phyloP scores from a whole-genome alignment of 331 rosid genomes.

The Quercus phellos region DNA sequence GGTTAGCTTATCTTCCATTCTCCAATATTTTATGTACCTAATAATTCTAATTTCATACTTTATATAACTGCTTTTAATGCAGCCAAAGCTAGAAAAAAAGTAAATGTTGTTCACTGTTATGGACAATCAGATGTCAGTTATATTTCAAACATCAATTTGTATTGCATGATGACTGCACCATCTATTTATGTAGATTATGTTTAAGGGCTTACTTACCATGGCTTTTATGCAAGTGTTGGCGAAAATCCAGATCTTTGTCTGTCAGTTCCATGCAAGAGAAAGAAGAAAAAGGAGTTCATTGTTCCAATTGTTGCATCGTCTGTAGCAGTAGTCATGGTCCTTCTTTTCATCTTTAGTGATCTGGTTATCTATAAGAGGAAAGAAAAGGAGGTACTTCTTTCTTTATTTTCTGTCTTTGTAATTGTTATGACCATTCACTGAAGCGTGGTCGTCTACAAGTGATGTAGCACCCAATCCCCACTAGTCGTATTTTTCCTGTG shows the following conservation, averaged over 20 bases:
- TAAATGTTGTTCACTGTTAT: too few relatives aligned
- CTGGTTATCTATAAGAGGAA: not conserved
- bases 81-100: not conserved
- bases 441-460: not conserved
- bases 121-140: too few relatives aligned
- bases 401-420: not conserved
- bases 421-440: not conserved
- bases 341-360: not conserved
- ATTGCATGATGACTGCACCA: too few relatives aligned
- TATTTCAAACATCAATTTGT: too few relatives aligned
- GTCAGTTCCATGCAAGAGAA: not conserved
- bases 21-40: not conserved
- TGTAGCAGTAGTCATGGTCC: not conserved
- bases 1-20: not conserved
- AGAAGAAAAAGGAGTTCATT: not conserved
- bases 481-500: too few relatives aligned
- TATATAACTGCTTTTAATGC: not conserved
- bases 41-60: not conserved
- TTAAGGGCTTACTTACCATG: too few relatives aligned
- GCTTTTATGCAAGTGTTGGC: not conserved
- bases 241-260: slow-evolving; percentile 1
- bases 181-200: too few relatives aligned
- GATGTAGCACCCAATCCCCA: not conserved
- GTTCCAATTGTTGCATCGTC: slow-evolving; percentile 3
- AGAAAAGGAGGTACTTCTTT: slow-evolving; percentile 1